phyloP scores from a whole-genome alignment of 2,329 filamentous ascomycete genomes.

The Colletotrichum musae region DNA sequence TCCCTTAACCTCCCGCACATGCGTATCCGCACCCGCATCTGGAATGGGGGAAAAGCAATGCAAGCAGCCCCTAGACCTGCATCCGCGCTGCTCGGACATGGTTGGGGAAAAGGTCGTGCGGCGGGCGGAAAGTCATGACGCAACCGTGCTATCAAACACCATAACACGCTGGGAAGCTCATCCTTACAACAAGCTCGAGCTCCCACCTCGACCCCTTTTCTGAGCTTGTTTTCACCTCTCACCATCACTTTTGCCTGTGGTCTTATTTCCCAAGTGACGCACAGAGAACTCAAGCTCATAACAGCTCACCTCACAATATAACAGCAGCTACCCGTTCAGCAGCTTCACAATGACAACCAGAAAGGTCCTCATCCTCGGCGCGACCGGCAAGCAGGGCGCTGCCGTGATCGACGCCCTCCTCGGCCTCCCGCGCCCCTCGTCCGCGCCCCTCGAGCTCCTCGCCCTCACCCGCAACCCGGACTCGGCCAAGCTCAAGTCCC shows the following conservation, averaged over 20 bases:
- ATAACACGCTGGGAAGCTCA: conserved; percentile 12
- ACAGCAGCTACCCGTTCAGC: not conserved
- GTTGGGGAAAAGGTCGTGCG: conserved; percentile 36
- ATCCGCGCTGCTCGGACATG: conserved; percentile 28
- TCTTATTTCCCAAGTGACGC: too few species aligned
- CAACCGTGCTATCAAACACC: conserved; percentile 10
- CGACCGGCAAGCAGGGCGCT: conserved; percentile 62
- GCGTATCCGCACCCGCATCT: not conserved
- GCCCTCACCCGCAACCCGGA: conserved; percentile 35
- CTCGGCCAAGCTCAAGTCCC: conserved; percentile 32
- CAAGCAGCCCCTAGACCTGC: not conserved
- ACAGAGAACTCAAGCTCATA: not conserved
- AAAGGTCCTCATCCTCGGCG: conserved; percentile 62
- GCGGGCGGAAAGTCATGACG: conserved; percentile 28
- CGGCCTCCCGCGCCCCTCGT: conserved; percentile 35
- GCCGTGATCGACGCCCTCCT: conserved; percentile 54
- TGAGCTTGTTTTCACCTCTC: conserved; percentile 7
- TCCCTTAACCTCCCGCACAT: too few species aligned
- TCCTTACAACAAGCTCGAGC: conserved; percentile 17
- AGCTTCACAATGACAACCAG: conserved; percentile 42
- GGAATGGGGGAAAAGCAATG: not conserved
- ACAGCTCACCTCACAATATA: not conserved
- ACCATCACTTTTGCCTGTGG: too few species aligned
- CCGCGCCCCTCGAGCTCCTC: conserved; percentile 33
- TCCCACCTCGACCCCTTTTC: not conserved